phyloP scores from a whole-genome alignment of 2,329 filamentous ascomycete genomes.

The Leptodontidium sp. region DNA sequence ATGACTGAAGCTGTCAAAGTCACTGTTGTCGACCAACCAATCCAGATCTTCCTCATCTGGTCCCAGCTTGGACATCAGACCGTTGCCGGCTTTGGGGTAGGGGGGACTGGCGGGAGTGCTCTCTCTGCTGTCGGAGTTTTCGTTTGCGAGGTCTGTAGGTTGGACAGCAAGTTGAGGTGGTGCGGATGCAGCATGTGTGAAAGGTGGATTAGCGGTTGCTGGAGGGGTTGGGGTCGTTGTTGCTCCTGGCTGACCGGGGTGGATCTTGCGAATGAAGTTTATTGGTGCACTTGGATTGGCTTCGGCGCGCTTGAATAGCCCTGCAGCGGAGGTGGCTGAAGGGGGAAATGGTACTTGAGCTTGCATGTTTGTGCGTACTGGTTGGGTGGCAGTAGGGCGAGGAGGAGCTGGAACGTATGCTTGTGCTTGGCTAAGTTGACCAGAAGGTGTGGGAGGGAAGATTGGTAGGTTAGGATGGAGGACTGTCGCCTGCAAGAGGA shows the following conservation, averaged over 20 bases:
- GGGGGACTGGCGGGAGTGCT: slow-evolving; percentile 65
- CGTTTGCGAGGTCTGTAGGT: slow-evolving; percentile 27
- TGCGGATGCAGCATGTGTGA: slow-evolving; percentile 38
- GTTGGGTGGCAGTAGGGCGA: slow-evolving; percentile 22
- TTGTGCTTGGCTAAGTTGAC: slow-evolving; percentile 29
- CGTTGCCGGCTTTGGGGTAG: slow-evolving; percentile 69
- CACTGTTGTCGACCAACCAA: slow-evolving; percentile 66
- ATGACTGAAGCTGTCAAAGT: slow-evolving; percentile 48
- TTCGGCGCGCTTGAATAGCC: slow-evolving; percentile 49
- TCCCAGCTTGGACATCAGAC: slow-evolving; percentile 60
- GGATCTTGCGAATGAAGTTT: slow-evolving; percentile 52
- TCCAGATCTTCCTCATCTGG: slow-evolving; percentile 66
- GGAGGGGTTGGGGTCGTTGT: slow-evolving; percentile 62
- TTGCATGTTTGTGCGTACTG: slow-evolving; percentile 38
- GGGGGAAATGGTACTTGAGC: slow-evolving; percentile 44
- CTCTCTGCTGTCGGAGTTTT: slow-evolving; percentile 50
- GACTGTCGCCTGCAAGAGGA: slow-evolving; percentile 68
- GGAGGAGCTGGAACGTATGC: slow-evolving; percentile 29
- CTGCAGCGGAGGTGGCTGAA: slow-evolving; percentile 45
- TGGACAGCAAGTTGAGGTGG: slow-evolving; percentile 38
- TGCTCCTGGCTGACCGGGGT: slow-evolving; percentile 48
- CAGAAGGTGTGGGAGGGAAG: slow-evolving; percentile 54
- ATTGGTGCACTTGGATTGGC: slow-evolving; percentile 49
- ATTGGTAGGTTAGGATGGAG: slow-evolving; percentile 71
- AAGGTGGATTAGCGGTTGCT: slow-evolving; percentile 50